Evolutionary conservation across 345 rosid genomes (phyloP).

Genomic region (Eucalyptus marginata): DNA sequence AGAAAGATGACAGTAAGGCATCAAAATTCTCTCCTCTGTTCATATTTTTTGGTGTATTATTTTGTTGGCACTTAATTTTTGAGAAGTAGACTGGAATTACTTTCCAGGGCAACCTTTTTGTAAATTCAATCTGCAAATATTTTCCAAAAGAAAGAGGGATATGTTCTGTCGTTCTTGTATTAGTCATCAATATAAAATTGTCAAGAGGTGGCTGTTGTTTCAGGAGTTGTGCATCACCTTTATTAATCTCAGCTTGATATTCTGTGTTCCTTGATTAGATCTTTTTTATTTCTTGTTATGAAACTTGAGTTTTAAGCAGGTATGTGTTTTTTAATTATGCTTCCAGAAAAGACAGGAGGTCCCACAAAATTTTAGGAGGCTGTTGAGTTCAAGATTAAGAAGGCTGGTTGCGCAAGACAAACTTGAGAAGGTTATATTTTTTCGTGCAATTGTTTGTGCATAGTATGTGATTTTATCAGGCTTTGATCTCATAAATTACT

Average conservation of each 20-base stretch:
- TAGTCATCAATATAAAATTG: background rate
- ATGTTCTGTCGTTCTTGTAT: background rate
- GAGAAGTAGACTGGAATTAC: background rate
- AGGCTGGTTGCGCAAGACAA: constrained; percentile 69
- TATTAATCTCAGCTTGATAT: background rate
- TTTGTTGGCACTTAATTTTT: background rate
- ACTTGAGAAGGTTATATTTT: constrained; percentile 57
- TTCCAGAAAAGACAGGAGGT: constrained; percentile 65
- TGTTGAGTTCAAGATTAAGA: constrained; percentile 62
- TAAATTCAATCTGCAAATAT: background rate
- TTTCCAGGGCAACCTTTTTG: background rate
- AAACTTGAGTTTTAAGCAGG: background rate
- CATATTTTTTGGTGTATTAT: background rate
- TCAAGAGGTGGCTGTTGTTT: background rate
- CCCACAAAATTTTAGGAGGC: constrained; percentile 64
- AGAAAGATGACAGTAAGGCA: background rate
- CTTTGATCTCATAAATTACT: background rate
- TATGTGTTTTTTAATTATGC: background rate
- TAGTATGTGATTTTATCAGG: background rate
- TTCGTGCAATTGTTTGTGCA: background rate
- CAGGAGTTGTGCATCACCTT: background rate
- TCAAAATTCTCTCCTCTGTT: background rate
- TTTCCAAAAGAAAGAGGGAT: background rate
- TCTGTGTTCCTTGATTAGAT: background rate
- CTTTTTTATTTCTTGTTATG: background rate